phyloP scores from a whole-genome alignment of 305 asterid genomes.

The Fraxinus platypoda region DNA sequence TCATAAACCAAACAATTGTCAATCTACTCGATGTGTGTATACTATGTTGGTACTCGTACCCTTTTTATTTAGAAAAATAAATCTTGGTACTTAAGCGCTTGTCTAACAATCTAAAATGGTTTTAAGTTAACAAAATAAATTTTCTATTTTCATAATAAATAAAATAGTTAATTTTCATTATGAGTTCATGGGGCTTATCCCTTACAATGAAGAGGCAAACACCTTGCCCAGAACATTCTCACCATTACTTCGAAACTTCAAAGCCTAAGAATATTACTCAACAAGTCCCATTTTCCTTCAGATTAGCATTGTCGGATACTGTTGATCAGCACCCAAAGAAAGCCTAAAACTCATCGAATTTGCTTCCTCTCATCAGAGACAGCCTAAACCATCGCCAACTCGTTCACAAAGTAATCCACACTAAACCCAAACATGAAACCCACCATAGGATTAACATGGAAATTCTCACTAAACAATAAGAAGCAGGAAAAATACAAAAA shows the following conservation, averaged over 20 bases:
- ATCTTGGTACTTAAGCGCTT: background rate
- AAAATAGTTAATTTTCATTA: background rate
- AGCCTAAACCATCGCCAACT: background rate
- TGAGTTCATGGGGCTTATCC: background rate
- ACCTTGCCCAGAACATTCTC: background rate
- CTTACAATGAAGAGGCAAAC: background rate
- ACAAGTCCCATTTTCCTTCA: background rate
- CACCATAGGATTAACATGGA: background rate
- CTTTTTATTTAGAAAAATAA: background rate
- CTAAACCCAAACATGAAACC: background rate
- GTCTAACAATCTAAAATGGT: background rate
- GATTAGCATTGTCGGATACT: background rate
- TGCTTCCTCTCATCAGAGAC: background rate
- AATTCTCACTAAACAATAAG: background rate
- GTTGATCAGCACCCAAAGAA: background rate
- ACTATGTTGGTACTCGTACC: background rate
- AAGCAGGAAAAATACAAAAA: background rate
- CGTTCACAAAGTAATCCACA: background rate
- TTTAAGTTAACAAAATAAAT: background rate
- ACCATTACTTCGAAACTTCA: background rate
- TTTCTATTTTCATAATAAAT: background rate
- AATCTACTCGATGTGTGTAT: background rate
- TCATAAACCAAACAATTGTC: background rate
- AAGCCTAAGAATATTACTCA: background rate
- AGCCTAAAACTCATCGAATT: background rate